Evolutionary conservation across 169 alveolate genomes (phyloP), one percentile per base, ranked within the genome.

Genomic region (Eimeria mitis): DNA sequence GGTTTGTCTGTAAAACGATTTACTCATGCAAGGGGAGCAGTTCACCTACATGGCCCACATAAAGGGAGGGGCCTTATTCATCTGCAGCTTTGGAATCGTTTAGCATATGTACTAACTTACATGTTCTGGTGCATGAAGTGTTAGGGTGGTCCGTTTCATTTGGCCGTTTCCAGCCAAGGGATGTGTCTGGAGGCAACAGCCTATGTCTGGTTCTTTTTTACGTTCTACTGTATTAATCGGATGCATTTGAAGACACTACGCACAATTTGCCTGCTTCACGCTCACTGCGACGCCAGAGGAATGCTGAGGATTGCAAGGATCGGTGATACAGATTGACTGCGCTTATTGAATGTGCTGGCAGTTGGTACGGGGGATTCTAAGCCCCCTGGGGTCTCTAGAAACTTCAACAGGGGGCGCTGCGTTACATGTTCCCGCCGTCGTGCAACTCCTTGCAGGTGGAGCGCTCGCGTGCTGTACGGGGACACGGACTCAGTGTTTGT

Each of bases 401-500:
- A 34, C 83, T 54, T 73, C 52, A 40, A 23, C 28, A 40, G 73
- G 14, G 40, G 54, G 8, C 37, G 56, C 19, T 31, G 28, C 23
- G 78, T 34, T 73, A 34, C 34, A 11, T 73, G 19, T 13, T 19
- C 56, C 14, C 40, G 54, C 34, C n/a, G 40, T 4, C 40, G 56
- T 73, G 54, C 52, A 73, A 14, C 83, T 21, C 83, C 5, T 59
- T n/a, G 70, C 95, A 96, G 97, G 88, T 96, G 95, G 96, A 78
- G 95, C 34, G 98, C 99, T 44, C 90, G 98, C 91, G 99, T 99
- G 70, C 96, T 99, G 70, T 99, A 99, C 96, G 99, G 99, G 9
- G 99, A 99, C 97, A 99, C 99, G 34, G 99, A 99, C 97, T 98
- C 99, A 31, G 99, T 99, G 34, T 99, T 99, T 99, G 99, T 99